phyloP scores from a whole-genome alignment of 306 rosid species.

The Biancaea sappan region DNA sequence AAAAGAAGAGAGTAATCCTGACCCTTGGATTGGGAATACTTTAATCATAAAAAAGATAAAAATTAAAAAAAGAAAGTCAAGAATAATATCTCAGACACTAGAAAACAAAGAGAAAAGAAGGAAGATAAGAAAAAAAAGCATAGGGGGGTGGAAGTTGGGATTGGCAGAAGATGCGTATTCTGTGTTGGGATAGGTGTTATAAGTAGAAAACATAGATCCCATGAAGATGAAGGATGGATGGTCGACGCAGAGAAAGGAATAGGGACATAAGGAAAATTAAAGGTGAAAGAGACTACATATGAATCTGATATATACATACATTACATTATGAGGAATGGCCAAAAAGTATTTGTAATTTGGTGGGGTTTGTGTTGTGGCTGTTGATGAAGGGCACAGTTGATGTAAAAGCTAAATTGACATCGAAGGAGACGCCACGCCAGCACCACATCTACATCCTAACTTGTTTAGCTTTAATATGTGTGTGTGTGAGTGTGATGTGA shows the following conservation, averaged over 20 bases:
- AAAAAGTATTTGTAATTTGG: constrained; percentile 7
- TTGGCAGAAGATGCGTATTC: constrained; percentile 14
- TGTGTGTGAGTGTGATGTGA: constrained; percentile 9
- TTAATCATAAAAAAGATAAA: background rate
- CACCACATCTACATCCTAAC: constrained; percentile 26
- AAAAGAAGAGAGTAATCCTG: constrained; percentile 19
- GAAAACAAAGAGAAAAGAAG: background rate
- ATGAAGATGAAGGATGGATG: constrained; percentile 2
- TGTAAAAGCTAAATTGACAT: background rate
- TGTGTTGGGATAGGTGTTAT: too few species aligned
- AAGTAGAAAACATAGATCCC: too few species aligned
- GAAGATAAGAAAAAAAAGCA: constrained; percentile 11
- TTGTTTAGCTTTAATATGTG: background rate
- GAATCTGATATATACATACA: background rate
- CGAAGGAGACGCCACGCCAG: constrained; percentile 14
- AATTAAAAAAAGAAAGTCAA: background rate
- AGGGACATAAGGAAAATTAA: too few species aligned
- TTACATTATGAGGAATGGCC: too few species aligned
- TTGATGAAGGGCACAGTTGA: constrained; percentile 31
- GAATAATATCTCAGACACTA: background rate
- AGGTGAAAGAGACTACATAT: constrained; percentile 38
- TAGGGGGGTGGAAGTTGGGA: constrained; percentile 21
- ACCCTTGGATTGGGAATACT: background rate
- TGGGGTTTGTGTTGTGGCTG: background rate
- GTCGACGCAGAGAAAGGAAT: constrained; percentile 7